Conservation (phyloP, 192 early-diverging fungal species). For the Linnemannia hyalina region DNA sequence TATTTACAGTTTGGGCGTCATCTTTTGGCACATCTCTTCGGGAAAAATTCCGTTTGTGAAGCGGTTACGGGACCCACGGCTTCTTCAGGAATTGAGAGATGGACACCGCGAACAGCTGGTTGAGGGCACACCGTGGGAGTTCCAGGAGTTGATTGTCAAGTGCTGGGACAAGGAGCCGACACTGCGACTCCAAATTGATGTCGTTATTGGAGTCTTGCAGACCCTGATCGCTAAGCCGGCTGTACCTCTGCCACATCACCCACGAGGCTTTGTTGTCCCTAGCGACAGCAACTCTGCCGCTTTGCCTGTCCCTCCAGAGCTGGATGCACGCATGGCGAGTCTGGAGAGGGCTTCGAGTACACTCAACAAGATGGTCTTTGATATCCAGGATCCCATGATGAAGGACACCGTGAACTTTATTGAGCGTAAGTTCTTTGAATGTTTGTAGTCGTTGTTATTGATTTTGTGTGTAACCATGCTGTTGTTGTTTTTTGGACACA, state of each 20-base stretch:
- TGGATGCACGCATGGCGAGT: slow-evolving; percentile 37
- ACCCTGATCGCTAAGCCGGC: slow-evolving; percentile 42
- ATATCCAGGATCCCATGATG: slow-evolving; percentile 49
- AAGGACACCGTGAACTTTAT: slow-evolving; percentile 36
- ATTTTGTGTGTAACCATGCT: background rate
- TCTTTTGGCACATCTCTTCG: slow-evolving; percentile 60
- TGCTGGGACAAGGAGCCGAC: slow-evolving; percentile 56
- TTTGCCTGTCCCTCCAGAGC: slow-evolving; percentile 45
- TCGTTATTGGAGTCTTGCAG: slow-evolving; percentile 53
- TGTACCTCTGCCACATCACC: slow-evolving; percentile 28
- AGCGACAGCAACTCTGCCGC: slow-evolving; percentile 38
- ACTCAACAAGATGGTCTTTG: slow-evolving; percentile 53
- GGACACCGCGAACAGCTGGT: slow-evolving; percentile 48
- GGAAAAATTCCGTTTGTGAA: slow-evolving; percentile 49
- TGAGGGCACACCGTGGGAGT: slow-evolving; percentile 50
- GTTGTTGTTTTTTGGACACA: background rate
- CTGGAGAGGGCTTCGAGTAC: slow-evolving; percentile 32
- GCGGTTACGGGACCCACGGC: slow-evolving; percentile 26
- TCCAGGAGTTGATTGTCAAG: slow-evolving; percentile 44
- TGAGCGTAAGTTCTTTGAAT: slow-evolving; percentile 15
- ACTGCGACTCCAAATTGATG: slow-evolving; percentile 53
- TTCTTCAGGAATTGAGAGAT: slow-evolving; percentile 39
- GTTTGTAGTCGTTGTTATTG: background rate
- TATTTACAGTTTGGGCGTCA: slow-evolving; percentile 58
- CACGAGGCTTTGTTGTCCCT: slow-evolving; percentile 36